Percentiles rank a stretch among this genome's conserved stretches.
Evolutionary conservation across 2,329 filamentous ascomycete species (phyloP).

Genomic region (Venturia oleaginea): DNA sequence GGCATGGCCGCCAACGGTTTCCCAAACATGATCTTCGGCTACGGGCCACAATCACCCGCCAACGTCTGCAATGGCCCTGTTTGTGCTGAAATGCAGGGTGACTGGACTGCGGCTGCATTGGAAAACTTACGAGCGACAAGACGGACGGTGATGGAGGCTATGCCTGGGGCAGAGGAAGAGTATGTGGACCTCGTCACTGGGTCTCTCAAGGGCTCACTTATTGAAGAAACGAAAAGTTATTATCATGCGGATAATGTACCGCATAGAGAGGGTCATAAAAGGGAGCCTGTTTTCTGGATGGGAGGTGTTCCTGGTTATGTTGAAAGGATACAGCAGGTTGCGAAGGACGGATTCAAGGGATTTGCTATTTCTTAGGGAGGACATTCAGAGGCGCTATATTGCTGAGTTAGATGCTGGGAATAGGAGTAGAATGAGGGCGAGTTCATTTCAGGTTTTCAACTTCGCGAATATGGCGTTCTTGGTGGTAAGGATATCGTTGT

Average conservation of each 20-base stretch:
- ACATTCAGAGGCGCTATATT: neutral
- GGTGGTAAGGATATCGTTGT: too few relatives aligned
- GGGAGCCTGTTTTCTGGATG: conserved; percentile 9
- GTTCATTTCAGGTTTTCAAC: too few relatives aligned
- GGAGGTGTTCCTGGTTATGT: neutral
- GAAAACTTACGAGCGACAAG: neutral
- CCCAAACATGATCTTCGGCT: conserved; percentile 8
- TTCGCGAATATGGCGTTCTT: too few relatives aligned
- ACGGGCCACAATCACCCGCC: conserved; percentile 7
- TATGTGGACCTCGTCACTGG: neutral
- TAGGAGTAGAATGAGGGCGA: too few relatives aligned
- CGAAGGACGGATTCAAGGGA: neutral
- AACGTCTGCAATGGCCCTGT: conserved; percentile 4
- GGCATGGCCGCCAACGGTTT: conserved; percentile 24
- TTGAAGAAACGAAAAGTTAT: conserved; percentile 4
- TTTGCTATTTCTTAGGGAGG: neutral
- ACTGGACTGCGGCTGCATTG: neutral
- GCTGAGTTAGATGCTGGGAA: too few relatives aligned
- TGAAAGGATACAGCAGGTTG: neutral
- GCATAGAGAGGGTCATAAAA: neutral
- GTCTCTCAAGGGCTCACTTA: neutral
- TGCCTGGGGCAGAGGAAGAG: neutral
- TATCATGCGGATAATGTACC: conserved; percentile 2
- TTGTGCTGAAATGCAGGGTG: neutral
- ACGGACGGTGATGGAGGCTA: neutral